Base-by-base conservation (phyloP, 208 protist genomes). In the Crithidia sp. region DNA sequence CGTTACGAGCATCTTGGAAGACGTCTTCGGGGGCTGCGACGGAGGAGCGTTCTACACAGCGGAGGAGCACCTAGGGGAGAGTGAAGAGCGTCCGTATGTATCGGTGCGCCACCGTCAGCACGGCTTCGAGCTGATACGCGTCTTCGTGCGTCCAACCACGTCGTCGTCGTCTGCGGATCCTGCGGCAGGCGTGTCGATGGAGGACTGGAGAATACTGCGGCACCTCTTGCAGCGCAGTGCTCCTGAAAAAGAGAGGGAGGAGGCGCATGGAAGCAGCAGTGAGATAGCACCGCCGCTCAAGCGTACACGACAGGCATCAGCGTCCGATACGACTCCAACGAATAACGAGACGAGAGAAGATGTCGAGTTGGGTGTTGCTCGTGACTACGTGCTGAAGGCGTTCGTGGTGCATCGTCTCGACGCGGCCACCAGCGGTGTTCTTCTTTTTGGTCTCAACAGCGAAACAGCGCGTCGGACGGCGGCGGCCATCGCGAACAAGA, bases 381-480 rank as follows among this genome's bases (percentile, higher is more conserved):
- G 17, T 13, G 36, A 52, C 16, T 64, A 58, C 36, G 13, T 54
- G 0, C 56, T 90, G 41, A 83, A 85, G 55, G 59, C 78, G 2
- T 87, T 84, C 62, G 92, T 95, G 0, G 91, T 96, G 52, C 94
- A 97, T 64, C 85, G 94, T 0, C 80, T 97, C 4, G 94, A 97
- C 62, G 87, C 81, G 0, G 84, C 84, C 6, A 97, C 94, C 36
- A 96, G 91, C 69, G 94, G 94, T 41, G 88, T 97, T 12, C 79
- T 97, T 3, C 50, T 95, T 8, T 97, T 95, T 44, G 90, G 77
- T 3, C 71, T 96, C 4, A 79, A 92, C 66, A 77, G 74, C 37
- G 56, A 59, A 2, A 79, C 77, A 17, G 87, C 91, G 7, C 76
- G 84, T 2, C 63, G 74, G 17, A 85, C 81, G 36, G 79, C 91